Evolutionary conservation across 2,329 filamentous ascomycete species (phyloP), one percentile per base, ranked within the genome.

Genomic region (Xylaria digitata): DNA sequence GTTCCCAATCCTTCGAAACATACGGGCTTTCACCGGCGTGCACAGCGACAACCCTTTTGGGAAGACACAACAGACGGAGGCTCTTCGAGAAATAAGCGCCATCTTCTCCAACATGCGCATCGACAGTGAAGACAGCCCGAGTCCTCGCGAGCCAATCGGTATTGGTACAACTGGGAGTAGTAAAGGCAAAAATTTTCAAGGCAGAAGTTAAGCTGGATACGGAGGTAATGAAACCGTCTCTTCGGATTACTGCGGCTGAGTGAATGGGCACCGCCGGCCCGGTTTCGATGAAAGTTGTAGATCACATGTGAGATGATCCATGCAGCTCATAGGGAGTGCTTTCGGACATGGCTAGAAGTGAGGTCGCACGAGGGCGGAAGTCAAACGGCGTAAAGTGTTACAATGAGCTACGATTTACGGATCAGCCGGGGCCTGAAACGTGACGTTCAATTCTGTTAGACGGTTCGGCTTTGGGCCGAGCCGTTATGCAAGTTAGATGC

Each of bases 21-120:
- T 97, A 68, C 90, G 94, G 21, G 86, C 88, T 48, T 94, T 97
- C 79, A 92, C 94, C 32, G 89, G 92, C 72, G 92, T 96, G 70
- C 87, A 93, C 54, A 92, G 88, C 66, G 82, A 86, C 7, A 87
- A 83, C 21, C 87, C 86, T 13, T 40, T 40, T 40, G 37, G 37
- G 0, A 82, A 84, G n/a, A 84, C 85, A 19, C 80, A 84, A 1
- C 85, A 87, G 66, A 82, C 83, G 6, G 89, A 92, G 74, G 91
- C 90, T 71, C 79, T 96, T 21, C 87, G 89, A 52, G 90, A 95
- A 73, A 89, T 96, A 79, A 90, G 89, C 70, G 88, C 91, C 40
- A 84, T 96, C 26, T 94, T 94, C 72, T 84, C 86, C 53, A 89
- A 84, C 61, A 80, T 90, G 78, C 83, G 86, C 60, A 75, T 93